Percentiles rank a stretch among this genome's conserved stretches.
Evolutionary conservation across 2,329 filamentous ascomycete genomes (phyloP).

Genomic region (Penicillium brevicompactum): DNA sequence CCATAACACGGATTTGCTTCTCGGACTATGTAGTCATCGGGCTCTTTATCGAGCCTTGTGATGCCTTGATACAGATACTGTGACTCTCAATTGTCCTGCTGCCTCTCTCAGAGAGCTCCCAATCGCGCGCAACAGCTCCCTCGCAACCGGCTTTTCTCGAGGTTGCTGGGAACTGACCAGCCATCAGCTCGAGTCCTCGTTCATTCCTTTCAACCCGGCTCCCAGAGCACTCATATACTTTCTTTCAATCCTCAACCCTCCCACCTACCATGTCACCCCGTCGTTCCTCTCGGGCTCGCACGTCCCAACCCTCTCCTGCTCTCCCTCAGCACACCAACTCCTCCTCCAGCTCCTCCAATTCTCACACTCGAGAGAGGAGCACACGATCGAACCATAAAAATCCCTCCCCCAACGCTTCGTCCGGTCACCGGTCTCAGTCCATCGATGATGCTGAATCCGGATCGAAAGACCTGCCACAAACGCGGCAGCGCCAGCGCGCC

Average conservation of each 20-base stretch:
- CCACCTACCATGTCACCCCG: slow-evolving; percentile 65
- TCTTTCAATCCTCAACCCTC: slow-evolving; percentile 10
- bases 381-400: slow-evolving; percentile 73
- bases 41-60: slow-evolving; percentile 35
- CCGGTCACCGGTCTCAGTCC: slow-evolving; percentile 58
- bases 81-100: slow-evolving; percentile 32
- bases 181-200: slow-evolving; percentile 7
- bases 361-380: slow-evolving; percentile 75
- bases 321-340: slow-evolving; percentile 76
- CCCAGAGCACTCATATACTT: slow-evolving; percentile 11
- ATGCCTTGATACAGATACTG: slow-evolving; percentile 27
- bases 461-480: slow-evolving; percentile 64
- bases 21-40: slow-evolving; percentile 45
- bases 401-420: slow-evolving; percentile 73
- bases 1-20: slow-evolving; percentile 33
- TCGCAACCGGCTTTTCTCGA: slow-evolving; percentile 24
- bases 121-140: slow-evolving; percentile 28
- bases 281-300: slow-evolving; percentile 88
- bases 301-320: slow-evolving; percentile 67
- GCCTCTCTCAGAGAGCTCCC: slow-evolving; percentile 21
- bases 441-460: slow-evolving; percentile 56
- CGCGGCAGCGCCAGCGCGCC: slow-evolving; percentile 77
- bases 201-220: slow-evolving; percentile 6
- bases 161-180: slow-evolving; percentile 12
- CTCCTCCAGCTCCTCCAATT: slow-evolving; percentile 69